A percentile compares a stretch with the other conserved stretches of the same genome.
Conservation (phyloP, 306 rosid species). For the Cicer chorassanicum region DNA sequence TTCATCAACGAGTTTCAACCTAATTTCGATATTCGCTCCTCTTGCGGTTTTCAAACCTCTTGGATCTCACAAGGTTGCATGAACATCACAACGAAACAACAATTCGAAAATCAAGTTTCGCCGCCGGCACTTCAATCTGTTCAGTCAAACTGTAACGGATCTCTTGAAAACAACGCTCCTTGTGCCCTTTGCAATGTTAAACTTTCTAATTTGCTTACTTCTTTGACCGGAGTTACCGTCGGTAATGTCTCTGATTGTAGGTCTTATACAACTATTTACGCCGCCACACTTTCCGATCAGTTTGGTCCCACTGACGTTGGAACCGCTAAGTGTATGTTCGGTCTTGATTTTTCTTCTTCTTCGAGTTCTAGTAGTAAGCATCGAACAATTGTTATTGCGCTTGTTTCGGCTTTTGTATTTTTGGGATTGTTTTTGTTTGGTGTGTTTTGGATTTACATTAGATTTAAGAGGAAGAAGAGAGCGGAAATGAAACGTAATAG, state of each 20-base stretch:
- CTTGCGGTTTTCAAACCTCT: conserved; percentile 45
- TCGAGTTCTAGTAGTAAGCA: conserved; percentile 39
- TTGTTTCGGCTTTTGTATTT: conserved; percentile 47
- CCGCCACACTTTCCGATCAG: conserved; percentile 63
- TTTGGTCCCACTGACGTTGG: conserved; percentile 60
- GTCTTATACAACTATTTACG: conserved; percentile 58
- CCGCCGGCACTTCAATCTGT: conserved; percentile 22
- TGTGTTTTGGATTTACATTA: conserved; percentile 53
- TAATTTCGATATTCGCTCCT: conserved; percentile 24
- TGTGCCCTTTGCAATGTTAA: conserved; percentile 71
- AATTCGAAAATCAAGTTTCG: conserved; percentile 48
- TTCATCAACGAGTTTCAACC: conserved; percentile 34
- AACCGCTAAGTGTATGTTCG: conserved; percentile 66
- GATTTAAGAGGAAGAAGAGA: conserved; percentile 34
- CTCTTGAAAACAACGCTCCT: conserved; percentile 62
- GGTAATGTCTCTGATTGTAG: conserved; percentile 72
- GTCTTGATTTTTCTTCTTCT: conserved; percentile 39
- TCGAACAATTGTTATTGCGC: conserved; percentile 42
- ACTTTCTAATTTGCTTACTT: conserved; percentile 40
- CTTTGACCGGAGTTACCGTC: conserved; percentile 48
- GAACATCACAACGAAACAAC: conserved; percentile 62
- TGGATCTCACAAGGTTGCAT: conserved; percentile 74
- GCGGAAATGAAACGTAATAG: conserved; percentile 12
- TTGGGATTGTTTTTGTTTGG: conserved; percentile 41
- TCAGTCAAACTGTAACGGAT: conserved; percentile 50